A percentile compares a stretch with the other conserved stretches of the same genome.
These are phyloP conservation scores for Craspedostauros australis DNA, from an alignment of 108 stramenopile species.

Conservation along the genomic window DNA sequence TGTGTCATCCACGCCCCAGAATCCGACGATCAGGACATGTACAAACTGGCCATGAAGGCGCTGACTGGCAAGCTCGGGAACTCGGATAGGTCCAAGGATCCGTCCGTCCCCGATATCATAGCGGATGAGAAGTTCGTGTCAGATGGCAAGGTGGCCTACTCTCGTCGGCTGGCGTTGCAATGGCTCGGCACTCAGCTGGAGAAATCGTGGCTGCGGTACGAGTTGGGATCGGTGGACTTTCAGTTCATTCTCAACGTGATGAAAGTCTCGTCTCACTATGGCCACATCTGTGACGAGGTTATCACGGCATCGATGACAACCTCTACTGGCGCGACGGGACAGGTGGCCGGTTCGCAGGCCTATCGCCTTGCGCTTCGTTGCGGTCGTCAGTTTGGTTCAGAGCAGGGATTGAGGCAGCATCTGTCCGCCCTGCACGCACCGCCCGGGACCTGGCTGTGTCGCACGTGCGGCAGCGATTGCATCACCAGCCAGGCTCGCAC, in stretches of 20 bases:
- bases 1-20: conserved; percentile 54
- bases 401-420: conserved; percentile 76
- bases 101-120: conserved; percentile 28
- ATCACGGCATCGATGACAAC: conserved; percentile 68
- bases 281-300: conserved; percentile 78
- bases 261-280: conserved; percentile 38
- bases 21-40: conserved; percentile 18
- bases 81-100: conserved; percentile 8
- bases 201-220: conserved; percentile 59
- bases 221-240: conserved; percentile 46
- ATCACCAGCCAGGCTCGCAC: conserved; percentile 72
- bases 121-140: conserved; percentile 37
- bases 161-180: conserved; percentile 46
- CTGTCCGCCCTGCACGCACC: conserved; percentile 71
- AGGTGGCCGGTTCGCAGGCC: conserved; percentile 56
- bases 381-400: conserved; percentile 70
- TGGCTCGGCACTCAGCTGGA: conserved; percentile 52
- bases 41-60: conserved; percentile 40
- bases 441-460: conserved; percentile 83
- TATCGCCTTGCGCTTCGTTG: conserved; percentile 68
- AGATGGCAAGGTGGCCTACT: conserved; percentile 41
- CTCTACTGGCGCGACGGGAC: conserved; percentile 61
- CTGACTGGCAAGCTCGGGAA: conserved; percentile 45
- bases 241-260: conserved; percentile 51
- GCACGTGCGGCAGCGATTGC: conserved; percentile 74